These are phyloP conservation scores for Pulveroboletus sp. DNA, from an alignment of 768 basidiomycete species.

Conservation along the genomic window DNA sequence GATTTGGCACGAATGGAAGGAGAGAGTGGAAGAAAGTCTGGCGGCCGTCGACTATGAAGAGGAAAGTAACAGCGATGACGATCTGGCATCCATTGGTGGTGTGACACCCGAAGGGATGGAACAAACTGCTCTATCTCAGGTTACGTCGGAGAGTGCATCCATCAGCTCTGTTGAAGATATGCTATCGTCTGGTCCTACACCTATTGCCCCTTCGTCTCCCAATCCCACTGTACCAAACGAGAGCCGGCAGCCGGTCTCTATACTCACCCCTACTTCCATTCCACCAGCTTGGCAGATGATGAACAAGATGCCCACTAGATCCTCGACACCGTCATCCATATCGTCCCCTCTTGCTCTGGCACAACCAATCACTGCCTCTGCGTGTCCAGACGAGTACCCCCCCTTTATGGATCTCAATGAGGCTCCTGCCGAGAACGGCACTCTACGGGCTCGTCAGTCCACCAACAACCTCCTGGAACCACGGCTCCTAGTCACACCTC, in stretches of 20 bases:
- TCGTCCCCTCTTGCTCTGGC: slow-evolving; percentile 85
- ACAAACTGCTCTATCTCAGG: slow-evolving; percentile 10
- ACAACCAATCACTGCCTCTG: slow-evolving; percentile 73
- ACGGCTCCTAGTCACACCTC: slow-evolving; percentile 66
- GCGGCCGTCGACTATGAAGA: slow-evolving; percentile 54
- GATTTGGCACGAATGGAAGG: slow-evolving; percentile 96
- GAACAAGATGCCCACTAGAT: slow-evolving; percentile 60
- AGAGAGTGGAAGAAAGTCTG: slow-evolving; percentile 69
- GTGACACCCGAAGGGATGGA: slow-evolving; percentile 22
- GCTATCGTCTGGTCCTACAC: slow-evolving; percentile 59
- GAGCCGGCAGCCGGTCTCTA: slow-evolving; percentile 24
- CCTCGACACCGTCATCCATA: slow-evolving; percentile 84
- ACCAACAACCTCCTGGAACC: slow-evolving; percentile 60
- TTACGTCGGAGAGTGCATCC: slow-evolving; percentile 15
- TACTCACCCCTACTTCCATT: slow-evolving; percentile 43
- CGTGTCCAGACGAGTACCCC: slow-evolving; percentile 53
- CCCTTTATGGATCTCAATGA: slow-evolving; percentile 69
- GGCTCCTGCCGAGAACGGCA: slow-evolving; percentile 30
- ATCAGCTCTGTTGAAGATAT: slow-evolving; percentile 24
- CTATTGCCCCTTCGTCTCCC: slow-evolving; percentile 55
- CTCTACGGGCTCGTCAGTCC: slow-evolving; percentile 62
- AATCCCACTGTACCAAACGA: slow-evolving; percentile 19
- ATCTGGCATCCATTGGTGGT: slow-evolving; percentile 30
- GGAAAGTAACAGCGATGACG: slow-evolving; percentile 42
- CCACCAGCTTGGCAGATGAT: slow-evolving; percentile 37